Evolutionary conservation across 1,284 basidiomycete species (phyloP), one percentile per base, ranked within the genome.

Genomic region (Cystobasidium slooffiae): DNA sequence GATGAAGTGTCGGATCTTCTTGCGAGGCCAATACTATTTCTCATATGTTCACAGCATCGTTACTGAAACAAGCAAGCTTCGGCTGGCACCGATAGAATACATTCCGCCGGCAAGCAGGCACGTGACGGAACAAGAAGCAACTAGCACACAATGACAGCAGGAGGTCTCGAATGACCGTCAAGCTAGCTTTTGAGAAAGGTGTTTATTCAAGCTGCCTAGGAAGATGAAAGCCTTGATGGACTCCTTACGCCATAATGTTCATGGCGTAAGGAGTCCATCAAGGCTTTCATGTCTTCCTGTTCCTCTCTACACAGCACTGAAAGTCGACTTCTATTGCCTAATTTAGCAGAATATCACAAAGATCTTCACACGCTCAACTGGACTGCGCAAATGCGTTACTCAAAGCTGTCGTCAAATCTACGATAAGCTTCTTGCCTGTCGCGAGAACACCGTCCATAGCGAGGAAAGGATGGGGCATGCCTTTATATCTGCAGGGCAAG

Each of bases 391-490:
- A 69, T 7, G 68, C 68, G 8, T 52, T 22, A 7, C 22, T 69
- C 44, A 69, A 52, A 1, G 68, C 68, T 16, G 43, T 3, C 16
- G 58, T 61, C 52, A 69, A 10, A n/a, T 69, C 68, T 16, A 44
- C 31, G 24, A 69, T 37, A 20, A 69, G 55, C 20, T 31, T 69
- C 58, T 61, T 69, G 18, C 68, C 68, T 24, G 22, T 52, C 0
- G 39, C 61, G 16, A 69, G 18, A 10, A 69, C 68, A 43, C 68
- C 68, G 31, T 61, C 68, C 68, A 69, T 69, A 3, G 68, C 68
- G 43, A 69, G 44, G 68, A 69, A 69, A 14, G 68, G 68, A 56
- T 69, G 68, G 10, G 68, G 68, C 68, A 69, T 69, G 68, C 68
- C 68, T n/a, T 69, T 69, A 56, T 69, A 69, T 46, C 64, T 66